Evolutionary conservation across 2,329 filamentous ascomycete species (phyloP), one percentile per base, ranked within the genome.

Genomic region (Aspergillus thermomutatus): DNA sequence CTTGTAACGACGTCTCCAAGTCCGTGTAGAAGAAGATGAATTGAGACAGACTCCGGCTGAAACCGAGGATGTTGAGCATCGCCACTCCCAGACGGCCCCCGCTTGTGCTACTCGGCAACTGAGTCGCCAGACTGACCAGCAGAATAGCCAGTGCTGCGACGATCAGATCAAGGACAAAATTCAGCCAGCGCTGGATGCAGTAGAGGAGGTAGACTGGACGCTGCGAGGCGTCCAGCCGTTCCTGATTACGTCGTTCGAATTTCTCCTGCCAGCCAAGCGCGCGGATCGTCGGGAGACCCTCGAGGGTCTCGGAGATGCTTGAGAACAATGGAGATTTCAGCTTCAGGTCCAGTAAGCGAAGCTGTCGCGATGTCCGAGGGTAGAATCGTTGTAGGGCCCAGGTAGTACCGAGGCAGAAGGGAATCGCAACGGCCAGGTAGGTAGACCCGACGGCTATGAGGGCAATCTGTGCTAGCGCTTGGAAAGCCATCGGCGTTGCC

Each of bases 341-440:
- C 63, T 83, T 82, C 0, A 84, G 72, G 62, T 85, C 82, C 7
- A 84, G 68, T 34, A 82, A 75, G 52, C 82, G 76, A 5, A 81
- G 65, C 57, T 80, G 78, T 1, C 78, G 69, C 0, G 76, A 77
- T 1, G 78, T 80, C 14, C 0, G 75, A 69, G 3, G 80, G 73
- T 17, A 80, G 55, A 75, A 76, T 74, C 77, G 11, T 71, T 70
- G 77, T 65, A 57, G 70, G 69, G 31, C 73, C 71, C 26, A 79
- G 64, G 6, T 78, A 69, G 62, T 76, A 76, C 63, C 72, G 74
- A 17, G 73, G 72, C 4, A 68, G 64, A 59, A 77, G 73, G 34
- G 72, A 72, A 52, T 66, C 56, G 55, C 77, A 71, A 37, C 77
- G 64, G 47, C 73, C 56, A 19, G 64, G 51, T 1, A 75, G 66